Conservation (phyloP, 495 filamentous ascomycete species). For the Annulohypoxylon bovei region DNA sequence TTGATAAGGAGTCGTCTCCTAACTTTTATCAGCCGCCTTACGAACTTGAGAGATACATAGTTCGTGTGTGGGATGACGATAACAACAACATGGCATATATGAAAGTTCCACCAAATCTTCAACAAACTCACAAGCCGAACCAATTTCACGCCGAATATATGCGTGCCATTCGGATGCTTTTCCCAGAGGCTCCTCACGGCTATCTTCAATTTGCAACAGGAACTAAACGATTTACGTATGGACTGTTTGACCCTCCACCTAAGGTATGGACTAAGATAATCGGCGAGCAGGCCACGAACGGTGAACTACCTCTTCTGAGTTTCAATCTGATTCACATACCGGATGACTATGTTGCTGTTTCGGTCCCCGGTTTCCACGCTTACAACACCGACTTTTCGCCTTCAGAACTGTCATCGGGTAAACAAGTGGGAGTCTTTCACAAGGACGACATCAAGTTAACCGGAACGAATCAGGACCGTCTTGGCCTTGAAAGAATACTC, state of each 20-base stretch:
- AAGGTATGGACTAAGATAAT: conserved; percentile 19
- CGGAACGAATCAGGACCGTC: neutral
- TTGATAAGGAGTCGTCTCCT: conserved; percentile 22
- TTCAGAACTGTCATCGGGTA: neutral
- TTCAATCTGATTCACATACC: conserved; percentile 6
- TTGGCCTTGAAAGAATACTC: neutral
- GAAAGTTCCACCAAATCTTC: conserved; percentile 22
- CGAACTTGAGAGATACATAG: conserved; percentile 10
- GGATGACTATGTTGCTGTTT: conserved; percentile 4
- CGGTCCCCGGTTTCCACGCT: conserved; percentile 29
- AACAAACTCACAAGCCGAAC: conserved; percentile 16
- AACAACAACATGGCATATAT: conserved; percentile 35
- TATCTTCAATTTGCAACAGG: conserved; percentile 14
- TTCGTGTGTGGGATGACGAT: conserved; percentile 24
- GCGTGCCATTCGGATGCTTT: conserved; percentile 23
- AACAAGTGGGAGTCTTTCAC: neutral
- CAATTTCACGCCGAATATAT: conserved; percentile 34
- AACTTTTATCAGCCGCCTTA: conserved; percentile 19
- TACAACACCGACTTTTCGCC: conserved; percentile 17
- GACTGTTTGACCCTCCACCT: conserved; percentile 33
- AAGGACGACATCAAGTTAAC: conserved; percentile 7
- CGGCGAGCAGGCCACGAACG: neutral
- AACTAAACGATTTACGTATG: conserved; percentile 9
- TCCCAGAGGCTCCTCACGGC: conserved; percentile 6
- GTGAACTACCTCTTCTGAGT: conserved; percentile 4